Base-by-base conservation (phyloP, 176 grass and related monocot genomes). In the Luzula sylvatica region DNA sequence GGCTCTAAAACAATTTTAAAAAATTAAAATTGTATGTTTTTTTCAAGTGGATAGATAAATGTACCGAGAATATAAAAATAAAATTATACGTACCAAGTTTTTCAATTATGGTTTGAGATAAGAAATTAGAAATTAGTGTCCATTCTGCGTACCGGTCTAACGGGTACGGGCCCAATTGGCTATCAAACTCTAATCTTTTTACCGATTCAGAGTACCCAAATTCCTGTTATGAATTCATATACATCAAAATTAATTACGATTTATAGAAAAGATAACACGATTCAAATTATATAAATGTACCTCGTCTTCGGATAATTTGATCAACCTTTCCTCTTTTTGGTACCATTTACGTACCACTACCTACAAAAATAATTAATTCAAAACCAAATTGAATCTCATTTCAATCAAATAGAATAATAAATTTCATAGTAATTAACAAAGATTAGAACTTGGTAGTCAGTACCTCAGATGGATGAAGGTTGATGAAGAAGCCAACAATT, bases 321-420 rank as follows among this genome's bases (percentile, higher is more conserved):
- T 68, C 68, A 95, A 45, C 35, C 69, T 64, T 44, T 95, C 83
- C 11, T 95, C 76, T 58, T 75, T 61, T 2, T 54, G 65, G 66
- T 88, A 52, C 89, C 89, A 95, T 66, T 67, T 95, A 41, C 73
- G 72, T 62, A 88, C 73, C 53, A 95, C 58, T 24, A 82, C 80
- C 89, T 95, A 62, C 8, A 48, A 23, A 68, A 55, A 55, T 1
- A 23, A 55, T 13, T 21, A 61, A 61, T n/a, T 41, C n/a, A 62
- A 60, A 26, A 15, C 1, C 24, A 21, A 60, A 60, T 2, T 41
- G 9, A 38, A 20, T 13, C 15, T 15, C n/a, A 55, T 16, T 35
- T 55, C 11, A 27, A 8, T 15, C 52, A 55, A 55, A 58, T 20
- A 41, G 11, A 5, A 5, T 40, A 14, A 20, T 23, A 9, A 38